Percentiles rank a stretch among this genome's conserved stretches.
Evolutionary conservation across 805 yeast species (phyloP).

Genomic region (Ogataea pini): DNA sequence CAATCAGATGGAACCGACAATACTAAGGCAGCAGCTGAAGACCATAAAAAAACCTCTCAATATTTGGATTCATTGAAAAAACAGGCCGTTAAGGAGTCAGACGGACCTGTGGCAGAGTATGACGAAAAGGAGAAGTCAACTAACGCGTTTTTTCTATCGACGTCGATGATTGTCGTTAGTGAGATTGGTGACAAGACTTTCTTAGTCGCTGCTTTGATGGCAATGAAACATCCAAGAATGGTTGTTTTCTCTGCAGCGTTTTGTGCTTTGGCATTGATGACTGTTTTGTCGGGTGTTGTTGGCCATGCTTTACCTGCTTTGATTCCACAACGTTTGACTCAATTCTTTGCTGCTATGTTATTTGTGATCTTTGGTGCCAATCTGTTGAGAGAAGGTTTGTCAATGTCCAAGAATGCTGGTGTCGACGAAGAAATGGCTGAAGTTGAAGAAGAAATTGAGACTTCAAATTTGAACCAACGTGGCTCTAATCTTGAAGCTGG

Average conservation of each 20-base stretch:
- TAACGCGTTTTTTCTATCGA: constrained; percentile 73
- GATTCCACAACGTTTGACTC: constrained; percentile 77
- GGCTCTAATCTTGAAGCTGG: constrained; percentile 65
- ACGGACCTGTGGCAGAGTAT: constrained; percentile 12
- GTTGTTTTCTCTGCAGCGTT: constrained; percentile 90
- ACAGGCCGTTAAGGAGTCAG: constrained; percentile 17
- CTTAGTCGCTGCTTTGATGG: constrained; percentile 95
- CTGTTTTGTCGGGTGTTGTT: constrained; percentile 82
- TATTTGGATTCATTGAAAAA: constrained; percentile 18
- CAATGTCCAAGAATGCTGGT: constrained; percentile 79
- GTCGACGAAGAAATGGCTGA: constrained; percentile 96
- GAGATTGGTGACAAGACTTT: constrained; percentile 98
- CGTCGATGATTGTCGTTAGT: constrained; percentile 89
- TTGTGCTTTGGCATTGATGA: constrained; percentile 84
- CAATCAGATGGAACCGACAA: constrained; percentile 6
- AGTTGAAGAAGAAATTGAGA: constrained; percentile 89
- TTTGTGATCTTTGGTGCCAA: constrained; percentile 82
- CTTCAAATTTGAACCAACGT: constrained; percentile 52
- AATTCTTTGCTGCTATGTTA: constrained; percentile 75
- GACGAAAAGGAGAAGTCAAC: constrained; percentile 26
- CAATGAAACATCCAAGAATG: constrained; percentile 85
- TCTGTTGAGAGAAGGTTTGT: constrained; percentile 76
- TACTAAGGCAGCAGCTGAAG: constrained; percentile 1
- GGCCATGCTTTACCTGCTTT: constrained; percentile 90
- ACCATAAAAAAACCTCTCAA: constrained; percentile 16